These are phyloP conservation scores for Geranomyces variabilis DNA, from an alignment of 192 early-diverging fungal genomes.

Conservation along the genomic window DNA sequence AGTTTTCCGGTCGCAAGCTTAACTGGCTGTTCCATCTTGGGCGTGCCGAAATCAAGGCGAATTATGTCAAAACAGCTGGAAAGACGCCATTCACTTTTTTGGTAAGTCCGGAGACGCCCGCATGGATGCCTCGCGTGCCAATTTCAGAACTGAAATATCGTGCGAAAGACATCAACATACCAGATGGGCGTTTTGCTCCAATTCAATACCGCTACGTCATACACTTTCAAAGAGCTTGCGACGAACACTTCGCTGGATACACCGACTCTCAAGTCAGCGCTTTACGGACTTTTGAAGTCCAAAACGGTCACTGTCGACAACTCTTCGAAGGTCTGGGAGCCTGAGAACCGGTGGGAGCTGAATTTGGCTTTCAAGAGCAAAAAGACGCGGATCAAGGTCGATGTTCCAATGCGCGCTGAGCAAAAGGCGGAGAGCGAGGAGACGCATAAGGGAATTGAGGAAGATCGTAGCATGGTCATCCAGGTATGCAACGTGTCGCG, in stretches of 20 bases:
- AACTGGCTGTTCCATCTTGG: constrained; percentile 94
- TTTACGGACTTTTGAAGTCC: constrained; percentile 82
- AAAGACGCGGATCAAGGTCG: constrained; percentile 87
- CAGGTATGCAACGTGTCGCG: constrained; percentile 59
- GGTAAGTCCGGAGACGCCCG: constrained; percentile 41
- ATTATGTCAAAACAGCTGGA: constrained; percentile 70
- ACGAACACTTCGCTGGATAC: constrained; percentile 71
- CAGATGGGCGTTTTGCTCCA: constrained; percentile 93
- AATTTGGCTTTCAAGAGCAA: constrained; percentile 80
- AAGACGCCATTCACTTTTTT: constrained; percentile 80
- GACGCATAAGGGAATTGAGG: constrained; percentile 88
- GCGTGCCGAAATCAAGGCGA: constrained; percentile 92
- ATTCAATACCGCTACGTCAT: constrained; percentile 80
- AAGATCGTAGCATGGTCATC: constrained; percentile 90
- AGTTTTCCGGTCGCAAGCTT: constrained; percentile 87
- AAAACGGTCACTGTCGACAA: constrained; percentile 69
- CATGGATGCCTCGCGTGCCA: neutral
- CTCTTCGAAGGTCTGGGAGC: constrained; percentile 59
- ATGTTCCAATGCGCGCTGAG: constrained; percentile 82
- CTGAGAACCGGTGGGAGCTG: constrained; percentile 64
- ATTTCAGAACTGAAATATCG: neutral
- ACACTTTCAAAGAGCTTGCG: constrained; percentile 78
- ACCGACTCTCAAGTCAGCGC: constrained; percentile 67
- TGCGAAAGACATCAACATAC: constrained; percentile 71
- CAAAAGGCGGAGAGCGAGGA: constrained; percentile 89